Evolutionary conservation across 2,329 filamentous ascomycete species (phyloP).

Genomic region (Fusarium chaquense): DNA sequence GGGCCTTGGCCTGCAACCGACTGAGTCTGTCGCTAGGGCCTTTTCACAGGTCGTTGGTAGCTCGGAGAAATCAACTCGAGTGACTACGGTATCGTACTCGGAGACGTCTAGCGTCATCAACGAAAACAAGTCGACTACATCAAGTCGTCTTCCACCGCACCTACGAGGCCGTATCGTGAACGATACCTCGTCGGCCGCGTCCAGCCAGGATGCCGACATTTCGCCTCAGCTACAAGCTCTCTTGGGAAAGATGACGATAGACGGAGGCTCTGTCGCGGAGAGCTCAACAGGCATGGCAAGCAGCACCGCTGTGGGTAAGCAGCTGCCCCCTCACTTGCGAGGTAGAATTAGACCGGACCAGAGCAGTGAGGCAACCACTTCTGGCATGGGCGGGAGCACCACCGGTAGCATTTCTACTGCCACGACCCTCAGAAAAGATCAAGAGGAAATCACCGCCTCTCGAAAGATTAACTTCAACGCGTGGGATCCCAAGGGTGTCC

Average conservation of each 20-base stretch:
- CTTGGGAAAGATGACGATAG: not conserved
- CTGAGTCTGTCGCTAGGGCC: not conserved
- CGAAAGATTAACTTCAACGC: conserved; percentile 46
- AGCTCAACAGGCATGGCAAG: not conserved
- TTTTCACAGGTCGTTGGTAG: conserved; percentile 4
- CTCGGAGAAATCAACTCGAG: not conserved
- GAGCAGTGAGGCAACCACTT: not conserved
- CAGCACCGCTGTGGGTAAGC: not conserved
- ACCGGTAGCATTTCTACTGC: conserved; percentile 48
- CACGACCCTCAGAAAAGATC: conserved; percentile 45
- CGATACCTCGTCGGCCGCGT: conserved; percentile 9
- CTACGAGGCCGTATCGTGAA: conserved; percentile 1
- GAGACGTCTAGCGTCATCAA: conserved; percentile 26
- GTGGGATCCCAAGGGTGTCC: conserved; percentile 49
- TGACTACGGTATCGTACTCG: not conserved
- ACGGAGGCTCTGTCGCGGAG: not conserved
- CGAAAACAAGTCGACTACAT: conserved; percentile 19
- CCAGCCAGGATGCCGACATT: not conserved
- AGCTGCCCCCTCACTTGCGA: conserved; percentile 25
- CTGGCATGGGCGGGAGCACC: not conserved
- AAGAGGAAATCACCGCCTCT: conserved; percentile 3
- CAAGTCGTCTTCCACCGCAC: conserved; percentile 27
- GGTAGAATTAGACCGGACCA: not conserved
- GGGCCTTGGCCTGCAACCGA: conserved; percentile 41
- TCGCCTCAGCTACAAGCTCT: not conserved